phyloP scores from a whole-genome alignment of 2,329 filamentous ascomycete species.

The Botryosphaeria dothidea region DNA sequence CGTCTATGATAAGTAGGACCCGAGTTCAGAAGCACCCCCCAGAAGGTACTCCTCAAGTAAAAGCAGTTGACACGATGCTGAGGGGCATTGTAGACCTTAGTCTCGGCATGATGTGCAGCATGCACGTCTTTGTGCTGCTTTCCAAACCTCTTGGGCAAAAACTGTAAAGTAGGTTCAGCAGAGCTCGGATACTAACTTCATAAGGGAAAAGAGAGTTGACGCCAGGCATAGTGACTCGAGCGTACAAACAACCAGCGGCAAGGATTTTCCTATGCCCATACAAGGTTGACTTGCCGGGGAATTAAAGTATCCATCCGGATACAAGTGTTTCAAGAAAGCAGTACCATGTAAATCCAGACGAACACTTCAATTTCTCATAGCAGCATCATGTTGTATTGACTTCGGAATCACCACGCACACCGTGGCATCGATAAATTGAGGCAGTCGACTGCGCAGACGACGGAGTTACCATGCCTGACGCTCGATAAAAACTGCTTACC shows the following conservation, averaged over 20 bases:
- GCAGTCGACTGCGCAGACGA: no score
- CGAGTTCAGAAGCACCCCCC: slow-evolving; percentile 49
- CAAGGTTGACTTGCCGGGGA: no score
- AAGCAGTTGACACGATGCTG: slow-evolving; percentile 39
- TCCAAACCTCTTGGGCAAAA: slow-evolving; percentile 54
- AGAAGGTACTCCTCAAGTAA: slow-evolving; percentile 30
- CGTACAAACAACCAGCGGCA: no score
- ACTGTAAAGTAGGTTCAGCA: slow-evolving; percentile 23
- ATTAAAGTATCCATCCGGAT: no score
- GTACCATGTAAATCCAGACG: no score
- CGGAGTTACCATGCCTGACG: no score
- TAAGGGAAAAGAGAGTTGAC: not conserved
- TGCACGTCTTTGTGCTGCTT: slow-evolving; percentile 44
- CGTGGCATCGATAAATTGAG: no score
- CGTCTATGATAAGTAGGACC: slow-evolving; percentile 46
- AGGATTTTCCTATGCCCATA: no score
- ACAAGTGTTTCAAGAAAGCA: no score
- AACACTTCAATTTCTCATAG: no score
- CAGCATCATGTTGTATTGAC: no score
- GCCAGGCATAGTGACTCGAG: not conserved
- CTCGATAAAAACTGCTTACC: slow-evolving; percentile 22
- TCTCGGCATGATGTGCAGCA: slow-evolving; percentile 44
- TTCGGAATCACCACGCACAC: no score
- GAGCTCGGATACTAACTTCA: not conserved
- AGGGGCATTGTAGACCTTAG: slow-evolving; percentile 15